Evolutionary conservation across 805 yeast genomes (phyloP), one percentile per base, ranked within the genome.

Genomic region (Nakazawaea holstii): DNA sequence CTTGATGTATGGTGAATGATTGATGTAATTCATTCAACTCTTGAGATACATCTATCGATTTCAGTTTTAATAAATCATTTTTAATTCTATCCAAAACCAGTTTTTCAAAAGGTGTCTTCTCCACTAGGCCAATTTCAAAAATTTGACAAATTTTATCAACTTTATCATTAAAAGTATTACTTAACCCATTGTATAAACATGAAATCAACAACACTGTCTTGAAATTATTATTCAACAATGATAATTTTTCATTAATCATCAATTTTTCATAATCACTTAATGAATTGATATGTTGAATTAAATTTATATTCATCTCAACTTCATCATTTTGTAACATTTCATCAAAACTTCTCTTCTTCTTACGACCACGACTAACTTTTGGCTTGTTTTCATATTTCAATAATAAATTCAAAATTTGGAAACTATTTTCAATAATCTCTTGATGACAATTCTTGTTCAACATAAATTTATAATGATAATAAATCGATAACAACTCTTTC

Each of bases 21-120:
- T 41, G 32, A 36, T 46, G 49, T 14, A 46, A 27, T 13, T 46
- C 49, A 17, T 46, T 41, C 8, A 46, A 37, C 27, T 46, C 49
- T 31, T 46, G 41, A 4, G 46, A 37, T n/a, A 46, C 39, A 24
- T 46, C 49, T 14, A 46, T 41, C n/a, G 43, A 14, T 17, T 14
- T 30, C 7, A 26, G 8, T 10, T 8, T 36, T 14, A 24, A 20
- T 8, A 39, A n/a, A n/a, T 6, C 20, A 26, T 24, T 24, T 11
- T 9, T 8, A 15, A 42, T 35, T 20, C 36, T 43, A 4, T 14
- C 10, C 37, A 36, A 36, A 9, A 29, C 4, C 7, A 9, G 8
- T 29, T 27, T 26, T n/a, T 32, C 30, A 27, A 35, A 35, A 3
- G 27, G 24, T 6, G 39, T 10, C 11, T 31, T 33, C 8, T 20